Evolutionary conservation across 495 filamentous ascomycete species (phyloP), one percentile per base, ranked within the genome.

Genomic region (Penicillium longicatenatum): DNA sequence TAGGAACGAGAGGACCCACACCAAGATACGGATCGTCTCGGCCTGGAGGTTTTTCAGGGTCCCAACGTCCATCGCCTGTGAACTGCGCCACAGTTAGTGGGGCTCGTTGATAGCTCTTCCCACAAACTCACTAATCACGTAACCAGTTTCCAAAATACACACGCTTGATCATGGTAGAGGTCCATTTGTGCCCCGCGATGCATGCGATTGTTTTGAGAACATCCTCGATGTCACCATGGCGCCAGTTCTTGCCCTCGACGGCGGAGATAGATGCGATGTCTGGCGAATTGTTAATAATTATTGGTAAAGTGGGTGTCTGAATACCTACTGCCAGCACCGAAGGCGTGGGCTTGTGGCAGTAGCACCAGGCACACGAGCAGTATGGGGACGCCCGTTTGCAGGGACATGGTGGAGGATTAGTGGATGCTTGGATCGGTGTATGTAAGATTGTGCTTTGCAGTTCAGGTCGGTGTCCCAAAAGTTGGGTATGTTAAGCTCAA

Each of bases 141-240:
- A 79, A 50, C 76, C 76, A 79, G 62, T 79, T 79, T 7, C 93
- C 93, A 80, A 97, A 98, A 72, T 97, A 97, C 7, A 91, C 90
- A 39, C 94, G 86, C 73, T 88, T 88, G 62, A 98, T 80, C 82
- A 92, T 89, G 77, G 91, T 86, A 16, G 87, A 84, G 19, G 93
- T 93, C 94, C 94, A 98, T 75, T 98, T 97, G 64, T 94, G 90
- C 37, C 92, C 92, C 54, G 87, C 82, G 50, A 97, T 82, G 66
- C 90, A 97, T 21, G 91, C 87, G 56, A 98, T 78, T 14, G 86
- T 91, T 76, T 92, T 92, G 60, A 98, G 85, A 70, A 91, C 86
- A 73, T 98, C 94, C 76, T 97, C 92, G 59, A 96, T 94, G 72
- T 98, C 93, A 53, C 94, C 94, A 88, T 98, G 94, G 57, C 94